Evolutionary conservation across 345 rosid species (phyloP), one percentile per base, ranked within the genome.

Genomic region (Viola odorata): DNA sequence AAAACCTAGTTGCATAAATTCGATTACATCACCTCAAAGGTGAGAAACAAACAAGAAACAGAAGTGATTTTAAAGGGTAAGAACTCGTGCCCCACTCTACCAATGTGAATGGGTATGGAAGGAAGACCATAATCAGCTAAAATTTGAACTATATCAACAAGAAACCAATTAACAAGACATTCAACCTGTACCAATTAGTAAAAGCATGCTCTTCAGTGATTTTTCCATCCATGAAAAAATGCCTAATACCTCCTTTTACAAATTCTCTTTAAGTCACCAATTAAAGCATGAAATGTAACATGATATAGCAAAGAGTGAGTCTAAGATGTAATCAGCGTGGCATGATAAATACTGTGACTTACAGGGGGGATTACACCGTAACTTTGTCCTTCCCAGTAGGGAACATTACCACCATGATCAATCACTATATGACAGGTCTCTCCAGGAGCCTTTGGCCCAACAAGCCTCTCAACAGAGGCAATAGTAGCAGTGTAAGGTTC

Each of bases 371-470:
- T 90, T 23, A 94, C 92, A 62, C 99, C 97, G 53, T 84, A 94
- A 83, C 99, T 90, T 77, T 94, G 99, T 62, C 99, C 99, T 86
- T 94, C 99, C 99, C 97, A 94, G 44, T 94, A 94, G 59, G 99
- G 99, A 68, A 88, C 92, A 51, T 94, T 88, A 12, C 97, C 91
- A 15, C 81, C 89, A 45, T 94, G 99, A 75, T 94, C 89, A 74
- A 94, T 94, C 41, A 90, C 96, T 71, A 94, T 81, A 69, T 90
- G 99, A 65, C 99, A 94, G 59, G 96, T 91, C 82, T 94, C 99
- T 37, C 99, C 99, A 1, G 99, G 97, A 42, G 97, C 91, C 64
- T 90, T 76, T 42, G 95, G 84, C 49, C 97, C 95, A 0, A 94
- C 99, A 59, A 94, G 60, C 76, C 99, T 84, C 78, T 94, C 97